Percentiles rank a stretch among this genome's conserved stretches.
phyloP scores from a whole-genome alignment of 805 yeast genomes.

The Kodamaea lidongshanica region DNA sequence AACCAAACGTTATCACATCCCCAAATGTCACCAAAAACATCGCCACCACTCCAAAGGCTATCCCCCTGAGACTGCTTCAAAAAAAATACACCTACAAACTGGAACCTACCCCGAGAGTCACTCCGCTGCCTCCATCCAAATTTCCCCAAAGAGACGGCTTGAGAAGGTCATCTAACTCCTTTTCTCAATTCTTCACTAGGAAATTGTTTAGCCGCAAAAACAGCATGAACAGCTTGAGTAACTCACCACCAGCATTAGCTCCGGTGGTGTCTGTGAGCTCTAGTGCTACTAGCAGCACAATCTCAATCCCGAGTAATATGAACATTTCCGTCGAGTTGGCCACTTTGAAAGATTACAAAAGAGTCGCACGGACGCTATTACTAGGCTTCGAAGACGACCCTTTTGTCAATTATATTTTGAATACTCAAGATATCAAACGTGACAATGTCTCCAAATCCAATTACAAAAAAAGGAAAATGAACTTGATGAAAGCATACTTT shows the following conservation, averaged over 20 bases:
- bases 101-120: too few relatives aligned
- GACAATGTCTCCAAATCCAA: slow-evolving; percentile 27
- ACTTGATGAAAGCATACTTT: slow-evolving; percentile 44
- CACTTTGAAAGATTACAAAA: slow-evolving; percentile 43
- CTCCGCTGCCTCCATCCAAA: background rate
- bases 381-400: slow-evolving; percentile 52
- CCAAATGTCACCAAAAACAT: slow-evolving; percentile 1
- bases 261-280: slow-evolving; percentile 2
- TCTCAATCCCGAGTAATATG: slow-evolving; percentile 12
- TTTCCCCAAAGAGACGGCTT: background rate
- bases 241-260: background rate
- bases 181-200: slow-evolving; percentile 4
- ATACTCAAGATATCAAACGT: slow-evolving; percentile 20
- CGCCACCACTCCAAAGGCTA: slow-evolving; percentile 3
- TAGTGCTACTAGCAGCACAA: slow-evolving; percentile 2
- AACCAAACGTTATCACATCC: too few relatives aligned
- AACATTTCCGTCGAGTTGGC: slow-evolving; percentile 11
- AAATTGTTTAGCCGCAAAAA: slow-evolving; percentile 5
- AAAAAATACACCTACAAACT: slow-evolving; percentile 4
- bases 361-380: slow-evolving; percentile 49
- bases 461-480: slow-evolving; percentile 29
- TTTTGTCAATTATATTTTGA: slow-evolving; percentile 44
- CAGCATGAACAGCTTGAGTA: slow-evolving; percentile 1
- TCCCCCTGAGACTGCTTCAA: slow-evolving; percentile 7
- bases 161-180: slow-evolving; percentile 4